Conservation (phyloP, 148 eudicot genomes). For the Rhododendron henanense region DNA sequence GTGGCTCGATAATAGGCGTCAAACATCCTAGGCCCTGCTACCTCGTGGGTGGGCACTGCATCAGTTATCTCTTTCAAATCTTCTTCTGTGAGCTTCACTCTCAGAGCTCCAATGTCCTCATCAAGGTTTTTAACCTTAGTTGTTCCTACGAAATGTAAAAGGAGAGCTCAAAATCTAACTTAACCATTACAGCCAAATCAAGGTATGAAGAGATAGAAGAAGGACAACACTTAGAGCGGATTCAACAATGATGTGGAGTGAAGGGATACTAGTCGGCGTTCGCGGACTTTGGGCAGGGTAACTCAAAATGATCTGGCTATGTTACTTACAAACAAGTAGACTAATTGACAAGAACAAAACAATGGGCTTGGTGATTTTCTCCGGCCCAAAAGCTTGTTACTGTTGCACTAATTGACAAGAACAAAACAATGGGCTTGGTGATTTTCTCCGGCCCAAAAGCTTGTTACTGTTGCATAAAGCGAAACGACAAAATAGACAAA, state of each 20-base stretch:
- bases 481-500: not conserved
- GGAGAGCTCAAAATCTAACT: not conserved
- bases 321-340: not conserved
- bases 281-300: not conserved
- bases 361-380: not conserved
- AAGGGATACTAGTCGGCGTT: not conserved
- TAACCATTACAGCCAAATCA: not conserved
- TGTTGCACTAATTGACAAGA: not conserved
- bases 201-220: not conserved
- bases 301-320: not conserved
- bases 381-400: not conserved
- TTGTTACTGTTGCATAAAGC: not conserved
- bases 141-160: slow-evolving; percentile 24
- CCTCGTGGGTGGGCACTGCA: slow-evolving; percentile 38
- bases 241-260: not conserved
- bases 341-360: not conserved
- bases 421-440: not conserved
- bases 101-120: slow-evolving; percentile 33
- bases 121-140: slow-evolving; percentile 45
- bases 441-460: not conserved
- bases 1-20: slow-evolving; percentile 8
- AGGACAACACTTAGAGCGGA: not conserved
- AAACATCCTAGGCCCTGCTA: slow-evolving; percentile 17
- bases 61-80: slow-evolving; percentile 42
- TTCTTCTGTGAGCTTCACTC: slow-evolving; percentile 30